Evolutionary conservation across 2,329 filamentous ascomycete species (phyloP), one percentile per base, ranked within the genome.

Genomic region (Sporothrix mexicana): DNA sequence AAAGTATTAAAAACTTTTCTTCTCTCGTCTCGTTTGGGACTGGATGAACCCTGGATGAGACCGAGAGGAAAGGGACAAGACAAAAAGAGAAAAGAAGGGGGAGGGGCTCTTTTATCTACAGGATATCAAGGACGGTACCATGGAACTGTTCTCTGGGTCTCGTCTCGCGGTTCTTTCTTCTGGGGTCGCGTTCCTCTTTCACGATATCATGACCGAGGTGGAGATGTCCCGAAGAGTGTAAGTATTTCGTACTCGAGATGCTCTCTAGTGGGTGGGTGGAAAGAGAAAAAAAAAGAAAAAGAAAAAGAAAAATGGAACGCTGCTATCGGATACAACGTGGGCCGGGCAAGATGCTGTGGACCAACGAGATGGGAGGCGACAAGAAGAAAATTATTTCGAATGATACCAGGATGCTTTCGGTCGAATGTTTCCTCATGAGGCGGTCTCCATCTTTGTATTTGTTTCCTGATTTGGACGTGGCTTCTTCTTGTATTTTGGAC

Each of bases 21-120:
- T 45, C 61, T 72, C 70, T 72, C 61, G 36, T 71, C 61, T 64
- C 61, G 61, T 64, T 41, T 55, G 47, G 51, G 64, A 68, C 47
- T 68, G 62, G n/a, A 41, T 53, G 13, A 53, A 68, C 64, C 47
- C 62, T 30, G 61, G 12, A 36, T 71, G 70, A 71, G 70, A 67
- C 70, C 59, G 61, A 72, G 61, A 72, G 70, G 61, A 13, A 67
- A 55, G 59, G 20, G 13, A 15, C 13, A n/a, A 8, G 17, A 5
- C 36, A 36, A 6, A 20, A 57, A 53, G 7, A 55, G 36, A 53
- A 15, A 45, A 2, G n/a, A 51, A 13, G 20, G 17, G 17, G 49
- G 23, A 41, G 49, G 5, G 5, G 30, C 30, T 36, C 51, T 20
- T 41, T 68, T 64, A 55, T 36, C 30, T 67, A 72, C 49, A 66